phyloP scores from a whole-genome alignment of 371 early-diverging fungal species.

The Parasitella parasitica region DNA sequence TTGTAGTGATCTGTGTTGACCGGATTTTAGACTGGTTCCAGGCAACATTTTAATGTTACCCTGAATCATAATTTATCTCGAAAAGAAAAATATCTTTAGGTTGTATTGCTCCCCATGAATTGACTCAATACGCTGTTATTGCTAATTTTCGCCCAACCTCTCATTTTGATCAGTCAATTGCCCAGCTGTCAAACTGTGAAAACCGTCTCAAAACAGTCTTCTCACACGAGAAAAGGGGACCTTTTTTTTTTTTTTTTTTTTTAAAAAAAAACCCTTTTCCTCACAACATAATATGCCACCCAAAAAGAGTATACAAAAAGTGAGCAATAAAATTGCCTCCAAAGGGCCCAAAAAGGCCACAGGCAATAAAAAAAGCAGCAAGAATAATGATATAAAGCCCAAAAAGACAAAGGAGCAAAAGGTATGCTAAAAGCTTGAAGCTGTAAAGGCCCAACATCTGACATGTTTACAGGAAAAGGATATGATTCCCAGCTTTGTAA shows the following conservation, averaged over 20 bases:
- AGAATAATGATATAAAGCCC: background rate
- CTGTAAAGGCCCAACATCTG: background rate
- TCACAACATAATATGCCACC: conserved; percentile 1
- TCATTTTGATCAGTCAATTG: too few relatives aligned
- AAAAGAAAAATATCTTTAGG: too few relatives aligned
- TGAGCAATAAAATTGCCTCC: conserved; percentile 3
- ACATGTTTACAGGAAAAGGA: conserved; percentile 2
- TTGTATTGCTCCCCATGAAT: too few relatives aligned
- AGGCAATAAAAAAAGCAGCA: background rate
- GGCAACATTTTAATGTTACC: too few relatives aligned
- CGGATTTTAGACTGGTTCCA: too few relatives aligned
- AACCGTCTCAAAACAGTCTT: background rate
- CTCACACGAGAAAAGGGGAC: background rate
- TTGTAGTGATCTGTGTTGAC: too few relatives aligned
- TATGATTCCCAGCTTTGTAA: conserved; percentile 24
- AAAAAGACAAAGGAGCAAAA: conserved; percentile 13
- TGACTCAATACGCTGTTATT: too few relatives aligned
- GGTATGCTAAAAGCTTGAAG: too few relatives aligned
- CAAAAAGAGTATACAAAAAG: conserved; percentile 9
- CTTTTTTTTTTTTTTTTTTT: too few relatives aligned
- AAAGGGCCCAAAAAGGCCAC: background rate
- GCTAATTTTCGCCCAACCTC: too few relatives aligned
- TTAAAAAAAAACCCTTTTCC: background rate
- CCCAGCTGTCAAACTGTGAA: too few relatives aligned
- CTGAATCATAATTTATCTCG: too few relatives aligned